Conservation (phyloP, 2,329 filamentous ascomycete species). For the Pseudocercospora musae region DNA sequence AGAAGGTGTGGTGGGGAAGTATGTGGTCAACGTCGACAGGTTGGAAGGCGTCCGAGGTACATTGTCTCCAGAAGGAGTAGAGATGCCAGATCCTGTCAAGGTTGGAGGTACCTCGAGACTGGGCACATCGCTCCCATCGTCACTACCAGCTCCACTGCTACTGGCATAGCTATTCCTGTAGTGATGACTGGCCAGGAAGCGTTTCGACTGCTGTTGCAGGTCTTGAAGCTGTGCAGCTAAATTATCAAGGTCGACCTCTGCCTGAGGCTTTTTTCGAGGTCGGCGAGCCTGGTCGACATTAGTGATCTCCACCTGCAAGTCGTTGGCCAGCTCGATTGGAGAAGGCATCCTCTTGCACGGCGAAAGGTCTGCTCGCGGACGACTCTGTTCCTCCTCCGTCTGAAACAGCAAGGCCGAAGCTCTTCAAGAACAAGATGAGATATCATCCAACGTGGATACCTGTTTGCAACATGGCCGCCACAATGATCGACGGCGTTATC, state of each 20-base stretch:
- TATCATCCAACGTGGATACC: conserved; percentile 1
- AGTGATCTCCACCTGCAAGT: conserved; percentile 1
- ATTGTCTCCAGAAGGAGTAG: conserved; percentile 14
- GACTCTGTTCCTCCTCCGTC: not conserved
- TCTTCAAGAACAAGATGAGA: conserved; percentile 1
- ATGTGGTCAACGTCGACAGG: conserved; percentile 8
- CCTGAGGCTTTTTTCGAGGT: conserved; percentile 6
- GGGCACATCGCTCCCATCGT: conserved; percentile 8
- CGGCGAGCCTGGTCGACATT: not conserved
- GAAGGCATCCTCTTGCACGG: conserved; percentile 8
- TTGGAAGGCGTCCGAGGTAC: conserved; percentile 15
- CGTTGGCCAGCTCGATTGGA: conserved; percentile 5
- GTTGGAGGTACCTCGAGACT: conserved; percentile 14
- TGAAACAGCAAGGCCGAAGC: conserved; percentile 2
- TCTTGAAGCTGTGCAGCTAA: conserved; percentile 16
- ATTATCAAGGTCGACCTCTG: conserved; percentile 9
- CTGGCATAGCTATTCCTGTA: conserved; percentile 9
- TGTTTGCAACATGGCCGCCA: conserved; percentile 8
- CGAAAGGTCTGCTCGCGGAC: not conserved
- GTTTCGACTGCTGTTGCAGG: conserved; percentile 10
- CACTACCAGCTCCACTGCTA: conserved; percentile 14
- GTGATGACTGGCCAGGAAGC: conserved; percentile 10
- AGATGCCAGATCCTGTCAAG: conserved; percentile 8
- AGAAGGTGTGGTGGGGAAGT: conserved; percentile 5
- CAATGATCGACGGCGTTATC: conserved; percentile 3